Evolutionary conservation across 495 filamentous ascomycete species (phyloP).

Genomic region (Lasiosphaeriaceae sp.): DNA sequence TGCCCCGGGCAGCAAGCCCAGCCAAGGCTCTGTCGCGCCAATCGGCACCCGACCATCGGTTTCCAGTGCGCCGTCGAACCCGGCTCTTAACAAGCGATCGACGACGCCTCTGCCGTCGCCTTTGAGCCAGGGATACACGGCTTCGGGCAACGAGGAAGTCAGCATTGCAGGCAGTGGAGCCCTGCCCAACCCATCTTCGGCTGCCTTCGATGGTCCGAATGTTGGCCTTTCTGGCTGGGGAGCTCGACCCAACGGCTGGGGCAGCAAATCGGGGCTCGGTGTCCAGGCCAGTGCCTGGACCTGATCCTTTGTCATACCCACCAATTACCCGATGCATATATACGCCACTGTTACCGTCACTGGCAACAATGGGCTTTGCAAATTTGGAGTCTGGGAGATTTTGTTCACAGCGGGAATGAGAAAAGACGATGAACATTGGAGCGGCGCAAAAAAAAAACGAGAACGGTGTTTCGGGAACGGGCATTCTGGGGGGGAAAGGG

Average conservation of each 20-base stretch:
- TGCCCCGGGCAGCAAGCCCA: conserved; percentile 47
- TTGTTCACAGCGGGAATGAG: neutral
- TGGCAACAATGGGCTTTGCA: conserved; percentile 4
- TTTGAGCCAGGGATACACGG: conserved; percentile 72
- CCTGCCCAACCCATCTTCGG: conserved; percentile 35
- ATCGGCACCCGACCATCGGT: conserved; percentile 83
- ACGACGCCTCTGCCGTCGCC: conserved; percentile 89
- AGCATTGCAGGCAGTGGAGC: conserved; percentile 28
- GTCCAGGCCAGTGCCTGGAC: conserved; percentile 78
- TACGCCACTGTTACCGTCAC: neutral
- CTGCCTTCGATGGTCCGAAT: conserved; percentile 35
- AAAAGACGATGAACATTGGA: neutral
- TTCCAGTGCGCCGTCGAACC: conserved; percentile 54
- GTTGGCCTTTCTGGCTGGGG: conserved; percentile 60
- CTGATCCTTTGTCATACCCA: conserved; percentile 31
- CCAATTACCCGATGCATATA: no score
- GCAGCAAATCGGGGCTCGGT: conserved; percentile 63
- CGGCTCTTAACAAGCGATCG: conserved; percentile 75
- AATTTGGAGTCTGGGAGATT: conserved; percentile 10
- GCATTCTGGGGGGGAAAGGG: neutral
- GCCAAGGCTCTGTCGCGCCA: conserved; percentile 65
- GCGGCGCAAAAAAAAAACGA: neutral
- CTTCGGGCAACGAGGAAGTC: conserved; percentile 34
- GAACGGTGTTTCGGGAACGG: neutral
- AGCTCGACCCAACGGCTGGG: conserved; percentile 69